Percentiles rank a stretch among this genome's conserved stretches.
Evolutionary conservation across 2,329 filamentous ascomycete genomes (phyloP).

Genomic region (Penicillium sp.): DNA sequence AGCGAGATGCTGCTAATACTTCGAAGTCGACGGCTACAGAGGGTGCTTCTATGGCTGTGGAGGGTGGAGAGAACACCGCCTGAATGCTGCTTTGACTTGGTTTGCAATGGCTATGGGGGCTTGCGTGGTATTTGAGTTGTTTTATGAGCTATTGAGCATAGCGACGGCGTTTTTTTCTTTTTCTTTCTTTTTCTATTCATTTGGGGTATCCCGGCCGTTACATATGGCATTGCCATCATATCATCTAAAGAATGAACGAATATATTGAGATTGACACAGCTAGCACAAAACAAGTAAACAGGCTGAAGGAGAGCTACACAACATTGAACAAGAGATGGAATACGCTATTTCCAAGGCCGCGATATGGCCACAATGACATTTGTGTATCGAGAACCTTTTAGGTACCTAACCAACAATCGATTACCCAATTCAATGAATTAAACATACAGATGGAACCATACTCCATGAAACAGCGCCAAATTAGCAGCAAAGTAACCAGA

Average conservation of each 20-base stretch:
- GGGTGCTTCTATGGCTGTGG: slow-evolving; percentile 29
- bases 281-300: background rate
- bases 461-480: slow-evolving; percentile 6
- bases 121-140: background rate
- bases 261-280: background rate
- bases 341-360: background rate
- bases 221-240: background rate
- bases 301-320: background rate
- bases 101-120: background rate
- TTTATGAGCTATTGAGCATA: background rate
- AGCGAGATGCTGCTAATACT: slow-evolving; percentile 24
- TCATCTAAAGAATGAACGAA: background rate
- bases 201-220: background rate
- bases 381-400: background rate
- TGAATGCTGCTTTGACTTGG: background rate
- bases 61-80: background rate
- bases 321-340: background rate
- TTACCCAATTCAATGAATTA: slow-evolving; percentile 4
- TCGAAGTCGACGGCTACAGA: slow-evolving; percentile 26
- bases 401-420: slow-evolving; percentile 4
- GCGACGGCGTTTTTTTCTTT: slow-evolving; percentile 5
- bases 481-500: background rate
- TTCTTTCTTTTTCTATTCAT: background rate
- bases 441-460: slow-evolving; percentile 5
- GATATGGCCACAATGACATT: slow-evolving; percentile 2